Evolutionary conservation across 495 filamentous ascomycete species (phyloP).

Genomic region (Neurospora terricola): DNA sequence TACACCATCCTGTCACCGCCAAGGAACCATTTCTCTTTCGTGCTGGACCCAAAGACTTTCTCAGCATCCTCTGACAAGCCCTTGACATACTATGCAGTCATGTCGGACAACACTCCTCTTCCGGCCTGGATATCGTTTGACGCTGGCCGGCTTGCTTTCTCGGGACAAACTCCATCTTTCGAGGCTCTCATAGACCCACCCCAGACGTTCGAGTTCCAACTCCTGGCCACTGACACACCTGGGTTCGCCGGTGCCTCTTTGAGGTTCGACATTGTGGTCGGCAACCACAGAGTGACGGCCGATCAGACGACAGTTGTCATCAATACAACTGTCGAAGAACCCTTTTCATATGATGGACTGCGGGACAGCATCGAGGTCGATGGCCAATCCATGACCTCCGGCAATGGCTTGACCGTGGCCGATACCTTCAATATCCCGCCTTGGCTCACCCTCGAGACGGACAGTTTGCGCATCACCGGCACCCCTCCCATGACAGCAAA

Average conservation of each 20-base stretch:
- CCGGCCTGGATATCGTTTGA: constrained; percentile 85
- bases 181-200: constrained; percentile 54
- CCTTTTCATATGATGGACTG: constrained; percentile 47
- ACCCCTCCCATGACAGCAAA: constrained; percentile 45
- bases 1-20: constrained; percentile 29
- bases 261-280: constrained; percentile 60
- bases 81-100: constrained; percentile 64
- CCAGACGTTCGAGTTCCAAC: constrained; percentile 59
- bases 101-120: constrained; percentile 65
- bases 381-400: constrained; percentile 35
- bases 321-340: constrained; percentile 46
- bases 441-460: constrained; percentile 62
- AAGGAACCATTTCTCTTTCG: constrained; percentile 27
- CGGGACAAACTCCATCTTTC: constrained; percentile 58
- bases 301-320: constrained; percentile 45
- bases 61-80: constrained; percentile 11
- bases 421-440: constrained; percentile 42
- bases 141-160: constrained; percentile 51
- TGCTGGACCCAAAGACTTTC: constrained; percentile 31
- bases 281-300: constrained; percentile 56
- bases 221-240: constrained; percentile 71
- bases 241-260: constrained; percentile 62
- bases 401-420: constrained; percentile 36
- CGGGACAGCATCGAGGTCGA: constrained; percentile 50
- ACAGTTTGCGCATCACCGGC: constrained; percentile 54